Evolutionary conservation across 1,284 basidiomycete species (phyloP).

Genomic region (Apiotrichum sp.): DNA sequence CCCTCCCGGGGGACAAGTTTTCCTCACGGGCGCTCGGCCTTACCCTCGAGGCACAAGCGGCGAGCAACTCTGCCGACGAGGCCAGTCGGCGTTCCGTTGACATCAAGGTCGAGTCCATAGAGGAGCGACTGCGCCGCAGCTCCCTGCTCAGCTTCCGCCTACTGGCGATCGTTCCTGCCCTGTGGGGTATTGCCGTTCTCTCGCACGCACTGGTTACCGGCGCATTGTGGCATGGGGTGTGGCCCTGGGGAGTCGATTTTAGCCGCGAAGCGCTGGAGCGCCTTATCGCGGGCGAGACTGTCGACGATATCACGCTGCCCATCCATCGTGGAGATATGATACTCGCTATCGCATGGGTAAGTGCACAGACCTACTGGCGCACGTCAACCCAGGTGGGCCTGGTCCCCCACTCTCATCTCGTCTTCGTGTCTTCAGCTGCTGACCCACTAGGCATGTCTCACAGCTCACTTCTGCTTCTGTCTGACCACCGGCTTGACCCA

Average conservation of each 20-base stretch:
- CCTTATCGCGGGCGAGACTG: conserved; percentile 23
- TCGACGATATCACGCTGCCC: conserved; percentile 19
- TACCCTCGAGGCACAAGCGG: conserved; percentile 7
- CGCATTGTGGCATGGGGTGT: conserved; percentile 33
- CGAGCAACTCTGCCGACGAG: conserved; percentile 11
- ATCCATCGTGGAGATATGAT: conserved; percentile 34
- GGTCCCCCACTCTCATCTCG: no score
- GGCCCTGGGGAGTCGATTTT: conserved; percentile 43
- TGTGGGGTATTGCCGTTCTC: conserved; percentile 38
- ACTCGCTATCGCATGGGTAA: conserved; percentile 38
- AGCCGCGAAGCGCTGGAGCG: conserved; percentile 36
- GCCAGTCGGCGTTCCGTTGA: conserved; percentile 1
- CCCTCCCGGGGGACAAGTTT: conserved; percentile 1
- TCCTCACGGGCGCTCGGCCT: conserved; percentile 2
- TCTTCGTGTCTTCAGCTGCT: no score
- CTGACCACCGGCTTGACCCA: conserved; percentile 47
- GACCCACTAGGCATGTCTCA: conserved; percentile 37
- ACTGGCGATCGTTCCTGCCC: conserved; percentile 36
- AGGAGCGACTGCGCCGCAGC: conserved; percentile 25
- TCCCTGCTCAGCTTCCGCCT: conserved; percentile 31
- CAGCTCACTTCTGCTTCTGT: conserved; percentile 47
- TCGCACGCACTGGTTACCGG: conserved; percentile 28
- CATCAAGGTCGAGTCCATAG: conserved; percentile 16
- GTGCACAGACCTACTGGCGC: no score
- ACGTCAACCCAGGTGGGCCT: no score